Evolutionary conservation across 2,329 filamentous ascomycete species (phyloP), one percentile per base, ranked within the genome.

Genomic region (Colletotrichum abscissum): DNA sequence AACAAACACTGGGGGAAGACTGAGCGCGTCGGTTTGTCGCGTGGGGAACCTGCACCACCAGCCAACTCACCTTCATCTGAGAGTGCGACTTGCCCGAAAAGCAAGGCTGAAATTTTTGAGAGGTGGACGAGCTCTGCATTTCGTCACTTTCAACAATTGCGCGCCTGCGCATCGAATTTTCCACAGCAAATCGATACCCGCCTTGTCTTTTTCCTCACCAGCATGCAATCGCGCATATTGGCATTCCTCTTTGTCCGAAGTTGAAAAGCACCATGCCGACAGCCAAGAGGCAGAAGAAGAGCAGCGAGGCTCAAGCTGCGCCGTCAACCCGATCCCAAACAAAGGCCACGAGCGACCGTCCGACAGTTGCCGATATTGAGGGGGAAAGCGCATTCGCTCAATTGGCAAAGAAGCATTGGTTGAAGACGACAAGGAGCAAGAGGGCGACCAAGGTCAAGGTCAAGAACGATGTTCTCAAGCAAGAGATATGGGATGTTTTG

Each of bases 401-500:
- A 81, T 86, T 98, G 76, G 97, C 97, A 74, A 91, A 92, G 79
- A 92, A 94, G 82, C 89, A 96, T 83, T 99, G 97, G 97, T 86
- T 98, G 74, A 92, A 93, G 80, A 77, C 86, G 9, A 85, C 89
- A 28, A 73, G 54, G 49, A 90, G 89, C 30, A 73, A 71, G 56
- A 90, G 89, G 79, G 78, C 88, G 33, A 83, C 89, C 62, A 94
- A 92, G 80, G 85, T 90, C 79, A 94, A 92, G 83, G 92, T 94
- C 84, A 93, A 94, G 83, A 96, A 94, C 63, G 93, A 97, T 75
- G 91, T 97, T 59, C 85, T 99, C 79, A 97, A 97, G 85, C 90
- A 91, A 77, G 91, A 94, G 79, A 92, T 99, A 71, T 99, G 96
- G 95, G 94, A 97, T 82, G 88, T 91, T 68, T 85, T 99, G 77